Base-by-base conservation (phyloP, 495 filamentous ascomycete species). In the Tuber magnatum region DNA sequence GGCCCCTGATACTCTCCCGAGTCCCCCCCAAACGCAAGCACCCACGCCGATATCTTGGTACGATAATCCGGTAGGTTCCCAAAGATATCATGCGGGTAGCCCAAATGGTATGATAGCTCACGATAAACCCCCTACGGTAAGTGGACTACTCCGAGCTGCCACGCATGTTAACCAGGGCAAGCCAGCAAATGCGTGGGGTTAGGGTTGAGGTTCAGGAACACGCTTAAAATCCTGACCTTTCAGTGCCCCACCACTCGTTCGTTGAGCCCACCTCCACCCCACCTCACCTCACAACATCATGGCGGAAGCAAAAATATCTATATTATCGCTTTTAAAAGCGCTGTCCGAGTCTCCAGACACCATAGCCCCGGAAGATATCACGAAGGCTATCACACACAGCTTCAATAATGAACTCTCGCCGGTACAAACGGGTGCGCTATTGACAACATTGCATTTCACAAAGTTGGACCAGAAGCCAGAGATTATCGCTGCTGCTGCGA, bases 371-470 rank as follows among this genome's bases (percentile, higher is more conserved):
- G 87, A 90, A 48, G 92, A 97, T 76, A 94, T 99, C 80, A 93
- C 94, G 74, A 85, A 90, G 12, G 94, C 95, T 24, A 90, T 99
- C 78, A 90, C 92, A 4, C 86, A 92, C 78, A 94, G 97, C 82
- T 97, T 98, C 82, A 93, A 92, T 40, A 89, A 97, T 84, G 87
- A 88, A 65, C 85, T 97, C 3, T 94, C 91, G 1, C 88, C 91
- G 40, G 91, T 94, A 10, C 96, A 98, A 78, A 91, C 91, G 6
- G 91, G 91, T 9, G 90, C 93, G 41, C 87, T 99, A 22, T 86
- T 99, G 32, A 97, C 94, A 42, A 90, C 92, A 38, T 85, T 99
- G 38, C 93, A 97, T 82, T 96, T 94, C 79, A 97, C 93, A 2
- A 90, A 90, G 28, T 75, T 83, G 32, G 81, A 83, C 69, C 75